These are phyloP conservation scores for Moniliophthora roreri DNA, from an alignment of 1,284 basidiomycete genomes.

Conservation along the genomic window DNA sequence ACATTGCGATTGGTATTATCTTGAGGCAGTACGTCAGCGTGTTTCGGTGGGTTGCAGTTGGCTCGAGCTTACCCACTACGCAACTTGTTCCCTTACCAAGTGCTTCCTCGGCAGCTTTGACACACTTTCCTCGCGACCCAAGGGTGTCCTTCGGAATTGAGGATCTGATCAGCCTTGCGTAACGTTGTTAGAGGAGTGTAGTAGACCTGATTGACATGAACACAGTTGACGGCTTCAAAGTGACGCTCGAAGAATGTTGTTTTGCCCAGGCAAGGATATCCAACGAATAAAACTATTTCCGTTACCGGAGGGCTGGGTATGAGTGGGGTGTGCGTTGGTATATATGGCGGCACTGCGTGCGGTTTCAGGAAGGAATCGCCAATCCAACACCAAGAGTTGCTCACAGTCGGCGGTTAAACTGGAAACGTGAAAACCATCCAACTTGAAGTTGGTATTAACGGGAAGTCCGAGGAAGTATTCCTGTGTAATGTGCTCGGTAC, in stretches of 20 bases:
- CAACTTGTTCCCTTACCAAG: constrained; percentile 62
- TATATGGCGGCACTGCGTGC: constrained; percentile 49
- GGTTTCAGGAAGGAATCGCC: background rate
- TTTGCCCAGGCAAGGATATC: constrained; percentile 87
- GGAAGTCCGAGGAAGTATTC: constrained; percentile 77
- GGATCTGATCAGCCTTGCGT: background rate
- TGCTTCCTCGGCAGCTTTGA: constrained; percentile 60
- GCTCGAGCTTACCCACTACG: constrained; percentile 64
- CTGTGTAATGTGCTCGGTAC: constrained; percentile 38
- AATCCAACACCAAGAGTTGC: constrained; percentile 15
- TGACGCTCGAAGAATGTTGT: constrained; percentile 74
- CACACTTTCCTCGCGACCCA: constrained; percentile 71
- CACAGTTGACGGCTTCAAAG: constrained; percentile 71
- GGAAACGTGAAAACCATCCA: constrained; percentile 61
- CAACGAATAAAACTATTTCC: constrained; percentile 84
- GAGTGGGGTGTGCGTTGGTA: constrained; percentile 65
- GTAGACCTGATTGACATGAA: constrained; percentile 76
- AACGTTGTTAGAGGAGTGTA: background rate
- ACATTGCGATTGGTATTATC: constrained; percentile 87
- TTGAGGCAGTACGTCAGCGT: constrained; percentile 25
- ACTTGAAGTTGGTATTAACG: constrained; percentile 40
- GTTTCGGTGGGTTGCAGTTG: background rate
- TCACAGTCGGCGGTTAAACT: constrained; percentile 45
- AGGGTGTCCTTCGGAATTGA: constrained; percentile 66
- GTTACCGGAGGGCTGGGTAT: constrained; percentile 40